Evolutionary conservation across 768 basidiomycete genomes (phyloP).

Genomic region (Mycena rebaudengoi): DNA sequence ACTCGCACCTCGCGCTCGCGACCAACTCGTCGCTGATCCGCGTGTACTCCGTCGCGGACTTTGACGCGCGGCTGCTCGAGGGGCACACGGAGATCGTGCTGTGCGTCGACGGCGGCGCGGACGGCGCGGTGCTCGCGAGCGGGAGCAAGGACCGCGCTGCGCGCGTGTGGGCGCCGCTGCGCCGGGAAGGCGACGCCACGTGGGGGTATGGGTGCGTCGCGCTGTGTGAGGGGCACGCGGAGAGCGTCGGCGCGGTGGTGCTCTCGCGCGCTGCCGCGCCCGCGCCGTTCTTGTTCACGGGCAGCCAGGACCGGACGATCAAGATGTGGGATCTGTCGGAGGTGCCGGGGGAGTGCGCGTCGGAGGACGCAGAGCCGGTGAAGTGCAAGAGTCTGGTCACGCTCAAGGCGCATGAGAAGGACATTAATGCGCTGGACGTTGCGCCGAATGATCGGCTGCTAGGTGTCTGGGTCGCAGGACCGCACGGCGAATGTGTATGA

Average conservation of each 20-base stretch:
- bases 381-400: constrained; percentile 84
- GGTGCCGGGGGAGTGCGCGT: constrained; percentile 45
- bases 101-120: constrained; percentile 73
- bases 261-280: constrained; percentile 62
- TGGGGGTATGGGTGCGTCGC: constrained; percentile 83
- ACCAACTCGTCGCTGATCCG: constrained; percentile 97
- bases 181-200: constrained; percentile 25
- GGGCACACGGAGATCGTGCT: constrained; percentile 95
- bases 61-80: constrained; percentile 86
- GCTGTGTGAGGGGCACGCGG: constrained; percentile 92
- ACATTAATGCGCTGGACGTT: constrained; percentile 96
- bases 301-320: constrained; percentile 96
- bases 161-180: constrained; percentile 76
- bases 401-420: constrained; percentile 95
- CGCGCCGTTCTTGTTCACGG: constrained; percentile 85
- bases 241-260: constrained; percentile 91
- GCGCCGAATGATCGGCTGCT: constrained; percentile 89
- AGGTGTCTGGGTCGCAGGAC: constrained; percentile 95
- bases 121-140: constrained; percentile 81
- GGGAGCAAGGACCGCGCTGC: constrained; percentile 94
- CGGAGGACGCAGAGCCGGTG: constrained; percentile 38
- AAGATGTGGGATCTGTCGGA: constrained; percentile 96
- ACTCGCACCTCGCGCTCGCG: constrained; percentile 90
- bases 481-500: constrained; percentile 91
- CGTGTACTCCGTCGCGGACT: constrained; percentile 77